Conservation (phyloP, 805 yeast genomes). For the Cyberlindnera mrakii region DNA sequence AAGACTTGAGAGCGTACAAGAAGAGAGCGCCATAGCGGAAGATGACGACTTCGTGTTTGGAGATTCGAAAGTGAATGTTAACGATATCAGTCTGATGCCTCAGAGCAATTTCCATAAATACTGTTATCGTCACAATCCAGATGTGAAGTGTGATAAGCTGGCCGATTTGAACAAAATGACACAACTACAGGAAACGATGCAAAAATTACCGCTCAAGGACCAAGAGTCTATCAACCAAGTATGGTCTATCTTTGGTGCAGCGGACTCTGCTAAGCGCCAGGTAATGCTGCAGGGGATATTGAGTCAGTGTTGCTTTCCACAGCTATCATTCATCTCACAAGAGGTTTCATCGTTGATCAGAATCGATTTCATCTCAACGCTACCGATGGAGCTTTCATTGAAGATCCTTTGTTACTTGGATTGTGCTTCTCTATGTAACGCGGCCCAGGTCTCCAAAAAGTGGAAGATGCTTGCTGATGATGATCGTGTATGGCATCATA, state of each 20-base stretch:
- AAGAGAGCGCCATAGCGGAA: slow-evolving; percentile 2
- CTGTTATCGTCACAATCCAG: slow-evolving; percentile 94
- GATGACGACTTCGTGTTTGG: slow-evolving; percentile 1
- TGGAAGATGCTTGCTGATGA: slow-evolving; percentile 94
- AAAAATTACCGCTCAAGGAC: slow-evolving; percentile 59
- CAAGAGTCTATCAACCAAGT: slow-evolving; percentile 74
- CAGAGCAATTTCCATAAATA: slow-evolving; percentile 55
- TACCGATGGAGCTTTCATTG: slow-evolving; percentile 81
- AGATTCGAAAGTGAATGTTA: slow-evolving; percentile 1
- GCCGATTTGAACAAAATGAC: slow-evolving; percentile 61
- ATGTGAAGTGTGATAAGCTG: slow-evolving; percentile 63
- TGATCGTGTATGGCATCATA: slow-evolving; percentile 95
- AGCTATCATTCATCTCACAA: slow-evolving; percentile 75
- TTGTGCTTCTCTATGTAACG: slow-evolving; percentile 87
- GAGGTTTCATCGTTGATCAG: slow-evolving; percentile 75
- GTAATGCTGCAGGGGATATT: slow-evolving; percentile 78
- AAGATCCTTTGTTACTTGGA: slow-evolving; percentile 86
- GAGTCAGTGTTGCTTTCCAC: slow-evolving; percentile 92
- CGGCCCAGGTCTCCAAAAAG: slow-evolving; percentile 83
- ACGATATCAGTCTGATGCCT: slow-evolving; percentile 16
- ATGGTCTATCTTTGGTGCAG: slow-evolving; percentile 78
- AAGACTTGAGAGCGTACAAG: neutral
- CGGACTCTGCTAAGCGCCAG: slow-evolving; percentile 63
- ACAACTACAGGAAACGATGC: slow-evolving; percentile 52
- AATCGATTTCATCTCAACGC: slow-evolving; percentile 79